Evolutionary conservation across 768 basidiomycete genomes (phyloP).

Genomic region (Kwoniella newhampshirensis): DNA sequence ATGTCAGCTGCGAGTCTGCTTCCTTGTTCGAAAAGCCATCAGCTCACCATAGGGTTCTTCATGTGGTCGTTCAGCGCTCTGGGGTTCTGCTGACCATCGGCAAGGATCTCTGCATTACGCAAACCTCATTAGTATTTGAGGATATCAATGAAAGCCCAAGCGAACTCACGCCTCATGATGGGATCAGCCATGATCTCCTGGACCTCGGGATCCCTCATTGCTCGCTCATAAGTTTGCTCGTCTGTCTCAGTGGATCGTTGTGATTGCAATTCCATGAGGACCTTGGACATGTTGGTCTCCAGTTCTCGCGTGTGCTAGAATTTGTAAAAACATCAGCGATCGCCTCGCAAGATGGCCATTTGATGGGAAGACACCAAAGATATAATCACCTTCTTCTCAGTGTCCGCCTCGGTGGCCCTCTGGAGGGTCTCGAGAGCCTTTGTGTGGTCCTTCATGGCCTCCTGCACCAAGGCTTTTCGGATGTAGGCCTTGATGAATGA

Average conservation of each 20-base stretch:
- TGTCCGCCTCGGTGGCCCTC: slow-evolving; percentile 72
- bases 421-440: slow-evolving; percentile 83
- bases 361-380: not conserved
- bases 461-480: slow-evolving; percentile 81
- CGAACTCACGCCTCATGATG: slow-evolving; percentile 10
- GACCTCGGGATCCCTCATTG: slow-evolving; percentile 96
- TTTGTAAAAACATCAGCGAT: not conserved
- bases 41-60: slow-evolving; percentile 65
- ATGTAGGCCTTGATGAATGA: slow-evolving; percentile 93
- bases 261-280: slow-evolving; percentile 71
- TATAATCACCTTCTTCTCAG: slow-evolving; percentile 62
- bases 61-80: slow-evolving; percentile 89
- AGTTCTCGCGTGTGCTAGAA: slow-evolving; percentile 74
- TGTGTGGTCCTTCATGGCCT: slow-evolving; percentile 85
- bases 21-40: not conserved
- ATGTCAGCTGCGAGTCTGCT: too few species aligned
- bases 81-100: slow-evolving; percentile 89
- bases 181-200: slow-evolving; percentile 54
- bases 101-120: slow-evolving; percentile 64
- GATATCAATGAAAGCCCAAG: not conserved
- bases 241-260: slow-evolving; percentile 83
- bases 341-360: not conserved
- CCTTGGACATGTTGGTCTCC: slow-evolving; percentile 72
- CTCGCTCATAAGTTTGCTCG: slow-evolving; percentile 86
- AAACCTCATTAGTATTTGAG: not conserved